phyloP scores from a whole-genome alignment of 805 yeast genomes.

The Starmerella riodocensis region DNA sequence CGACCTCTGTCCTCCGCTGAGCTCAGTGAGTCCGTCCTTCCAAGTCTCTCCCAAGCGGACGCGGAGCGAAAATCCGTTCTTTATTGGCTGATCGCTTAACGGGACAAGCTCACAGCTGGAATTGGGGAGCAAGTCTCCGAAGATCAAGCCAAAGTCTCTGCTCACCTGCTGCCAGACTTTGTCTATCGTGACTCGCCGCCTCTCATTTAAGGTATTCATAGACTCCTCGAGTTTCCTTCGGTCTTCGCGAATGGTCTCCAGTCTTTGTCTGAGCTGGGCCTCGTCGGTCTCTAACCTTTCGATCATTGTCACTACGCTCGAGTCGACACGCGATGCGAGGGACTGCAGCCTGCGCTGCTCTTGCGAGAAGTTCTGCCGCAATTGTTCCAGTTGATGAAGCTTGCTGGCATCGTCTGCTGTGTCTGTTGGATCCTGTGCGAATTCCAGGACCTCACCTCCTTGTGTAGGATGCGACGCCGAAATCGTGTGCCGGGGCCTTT shows the following conservation, averaged over 20 bases:
- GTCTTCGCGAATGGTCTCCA: slow-evolving; percentile 39
- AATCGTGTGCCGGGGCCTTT: no score
- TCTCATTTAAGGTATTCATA: slow-evolving; percentile 65
- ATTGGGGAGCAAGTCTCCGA: slow-evolving; percentile 76
- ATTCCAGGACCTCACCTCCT: not conserved
- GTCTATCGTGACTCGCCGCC: slow-evolving; percentile 68
- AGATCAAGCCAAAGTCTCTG: slow-evolving; percentile 77
- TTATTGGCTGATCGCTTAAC: slow-evolving; percentile 51
- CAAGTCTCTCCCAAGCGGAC: slow-evolving; percentile 85
- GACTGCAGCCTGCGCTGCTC: slow-evolving; percentile 12
- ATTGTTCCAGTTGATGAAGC: slow-evolving; percentile 5
- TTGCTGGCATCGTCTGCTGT: not conserved
- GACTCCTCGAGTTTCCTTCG: slow-evolving; percentile 82
- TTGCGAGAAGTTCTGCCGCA: slow-evolving; percentile 5
- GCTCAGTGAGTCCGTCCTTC: slow-evolving; percentile 89
- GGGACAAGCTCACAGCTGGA: slow-evolving; percentile 80
- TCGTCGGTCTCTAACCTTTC: slow-evolving; percentile 18
- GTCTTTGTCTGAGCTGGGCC: slow-evolving; percentile 11
- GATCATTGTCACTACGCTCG: slow-evolving; percentile 15
- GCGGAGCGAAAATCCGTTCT: slow-evolving; percentile 79
- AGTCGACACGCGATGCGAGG: slow-evolving; percentile 13
- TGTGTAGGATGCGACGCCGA: not conserved
- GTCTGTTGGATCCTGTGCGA: not conserved
- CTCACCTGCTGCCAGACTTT: slow-evolving; percentile 81
- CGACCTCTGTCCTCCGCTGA: slow-evolving; percentile 95